Evolutionary conservation across 75 land plant genomes (phyloP).

Genomic region (Adiantum capillusveneris): DNA sequence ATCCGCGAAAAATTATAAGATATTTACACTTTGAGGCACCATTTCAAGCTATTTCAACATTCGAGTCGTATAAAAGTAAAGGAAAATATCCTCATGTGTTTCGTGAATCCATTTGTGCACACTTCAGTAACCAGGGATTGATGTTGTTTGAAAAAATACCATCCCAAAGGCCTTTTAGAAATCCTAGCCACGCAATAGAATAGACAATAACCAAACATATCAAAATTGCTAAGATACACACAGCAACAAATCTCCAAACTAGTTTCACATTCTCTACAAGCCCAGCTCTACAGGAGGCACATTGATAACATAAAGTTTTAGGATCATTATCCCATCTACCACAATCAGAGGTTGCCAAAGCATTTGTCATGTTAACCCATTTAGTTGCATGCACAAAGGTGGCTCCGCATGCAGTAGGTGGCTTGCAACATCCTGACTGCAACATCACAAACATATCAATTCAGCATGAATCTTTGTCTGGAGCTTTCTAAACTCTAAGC

Average conservation of each 20-base stretch:
- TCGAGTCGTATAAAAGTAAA: too few species aligned
- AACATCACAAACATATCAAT: too few species aligned
- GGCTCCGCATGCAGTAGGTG: conserved; percentile 42
- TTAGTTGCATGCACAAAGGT: conserved; percentile 22
- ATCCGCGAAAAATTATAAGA: too few species aligned
- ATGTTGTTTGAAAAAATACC: background rate
- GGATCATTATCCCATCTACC: conserved; percentile 39
- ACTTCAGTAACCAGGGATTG: too few species aligned
- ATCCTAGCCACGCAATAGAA: conserved; percentile 42
- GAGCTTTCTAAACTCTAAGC: too few species aligned
- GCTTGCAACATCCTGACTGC: conserved; percentile 75
- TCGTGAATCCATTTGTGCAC: too few species aligned
- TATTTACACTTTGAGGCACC: too few species aligned
- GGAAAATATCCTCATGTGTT: too few species aligned
- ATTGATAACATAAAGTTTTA: conserved; percentile 37
- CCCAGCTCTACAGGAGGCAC: conserved; percentile 48
- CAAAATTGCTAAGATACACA: conserved; percentile 19
- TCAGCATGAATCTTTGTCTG: too few species aligned
- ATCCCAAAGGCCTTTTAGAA: background rate
- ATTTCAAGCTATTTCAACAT: too few species aligned
- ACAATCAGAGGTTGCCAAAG: conserved; percentile 32
- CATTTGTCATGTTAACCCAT: conserved; percentile 15
- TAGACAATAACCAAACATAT: conserved; percentile 34
- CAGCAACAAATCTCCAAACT: conserved; percentile 35
- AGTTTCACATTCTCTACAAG: conserved; percentile 30